Evolutionary conservation across 2,329 filamentous ascomycete genomes (phyloP).

Genomic region (Microdochium paspali): DNA sequence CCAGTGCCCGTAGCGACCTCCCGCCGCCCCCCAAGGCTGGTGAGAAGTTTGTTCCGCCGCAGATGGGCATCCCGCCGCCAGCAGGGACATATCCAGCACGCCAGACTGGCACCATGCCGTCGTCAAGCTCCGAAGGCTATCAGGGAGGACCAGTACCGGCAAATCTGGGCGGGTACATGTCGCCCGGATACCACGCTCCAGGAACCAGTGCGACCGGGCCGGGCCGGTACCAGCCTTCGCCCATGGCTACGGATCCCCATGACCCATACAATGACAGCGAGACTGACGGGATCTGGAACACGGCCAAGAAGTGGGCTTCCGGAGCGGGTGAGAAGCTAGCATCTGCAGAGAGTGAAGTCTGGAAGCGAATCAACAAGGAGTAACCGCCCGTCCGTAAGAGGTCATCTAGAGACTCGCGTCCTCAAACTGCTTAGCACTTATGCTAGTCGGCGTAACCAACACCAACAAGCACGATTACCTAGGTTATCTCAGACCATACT

Average conservation of each 20-base stretch:
- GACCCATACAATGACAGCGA: constrained; percentile 7
- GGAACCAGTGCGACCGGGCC: constrained; percentile 15
- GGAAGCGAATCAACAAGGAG: constrained; percentile 53
- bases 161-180: background rate
- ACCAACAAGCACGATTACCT: no score
- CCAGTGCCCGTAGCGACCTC: constrained; percentile 14
- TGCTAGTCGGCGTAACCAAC: no score
- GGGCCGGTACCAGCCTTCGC: constrained; percentile 1
- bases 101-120: constrained; percentile 28
- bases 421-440: no score
- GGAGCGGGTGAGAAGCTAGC: constrained; percentile 48
- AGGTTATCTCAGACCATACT: no score
- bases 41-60: constrained; percentile 28
- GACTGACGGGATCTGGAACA: constrained; percentile 40
- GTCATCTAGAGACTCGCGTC: background rate
- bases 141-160: background rate
- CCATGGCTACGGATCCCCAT: background rate
- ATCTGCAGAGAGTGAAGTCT: constrained; percentile 51
- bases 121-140: background rate
- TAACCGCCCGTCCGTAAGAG: no score
- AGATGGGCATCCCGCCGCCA: constrained; percentile 33
- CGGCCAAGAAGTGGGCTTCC: constrained; percentile 48
- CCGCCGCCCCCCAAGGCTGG: constrained; percentile 44
- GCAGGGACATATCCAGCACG: constrained; percentile 26
- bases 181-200: constrained; percentile 34